Evolutionary conservation across 345 rosid genomes (phyloP), one percentile per base, ranked within the genome.

Genomic region (Ailanthus altissimus): DNA sequence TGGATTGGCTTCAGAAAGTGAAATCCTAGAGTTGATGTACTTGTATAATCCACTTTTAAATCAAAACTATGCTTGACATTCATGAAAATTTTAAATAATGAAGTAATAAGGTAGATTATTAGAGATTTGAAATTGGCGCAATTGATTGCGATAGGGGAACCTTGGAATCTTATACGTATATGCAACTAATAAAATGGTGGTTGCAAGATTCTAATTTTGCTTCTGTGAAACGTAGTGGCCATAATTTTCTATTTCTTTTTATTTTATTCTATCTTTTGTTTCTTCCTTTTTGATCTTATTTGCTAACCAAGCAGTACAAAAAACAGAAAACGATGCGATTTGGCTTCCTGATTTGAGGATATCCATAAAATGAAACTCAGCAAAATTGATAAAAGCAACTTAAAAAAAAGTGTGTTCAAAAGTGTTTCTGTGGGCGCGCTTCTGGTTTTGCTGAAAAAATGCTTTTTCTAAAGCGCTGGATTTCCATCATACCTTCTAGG

Each of bases 141-240:
- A 56, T 15, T 40, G n/a, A 21, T 72, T 43, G 36, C 15, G 38
- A 56, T 10, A 56, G 49, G 18, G 38, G 46, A 59, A 61, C 12
- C 47, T 25, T 61, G 36, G 77, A 74, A 61, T 74, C 47, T 74
- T 28, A 28, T 28, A 50, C 32, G 21, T 32, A 51, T 26, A 62
- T 28, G 9, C 15, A 50, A 49, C 20, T 28, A 36, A 62, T 28
- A 36, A 47, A 47, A n/a, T 36, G 77, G 70, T 46, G 59, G 70
- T 32, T 28, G 23, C 13, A 26, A 60, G 2, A 23, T 62, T 61
- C 12, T 32, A 62, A 8, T 61, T 62, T 42, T 57, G 76, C 54
- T 73, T 16, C 21, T 58, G 13, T 73, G 21, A 21, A 18, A 18
- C 49, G 20, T 21, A 45, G 14, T 57, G 65, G 53, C 18, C 25